phyloP scores from a whole-genome alignment of 768 basidiomycete genomes.

The Lactifluus subvellereus region DNA sequence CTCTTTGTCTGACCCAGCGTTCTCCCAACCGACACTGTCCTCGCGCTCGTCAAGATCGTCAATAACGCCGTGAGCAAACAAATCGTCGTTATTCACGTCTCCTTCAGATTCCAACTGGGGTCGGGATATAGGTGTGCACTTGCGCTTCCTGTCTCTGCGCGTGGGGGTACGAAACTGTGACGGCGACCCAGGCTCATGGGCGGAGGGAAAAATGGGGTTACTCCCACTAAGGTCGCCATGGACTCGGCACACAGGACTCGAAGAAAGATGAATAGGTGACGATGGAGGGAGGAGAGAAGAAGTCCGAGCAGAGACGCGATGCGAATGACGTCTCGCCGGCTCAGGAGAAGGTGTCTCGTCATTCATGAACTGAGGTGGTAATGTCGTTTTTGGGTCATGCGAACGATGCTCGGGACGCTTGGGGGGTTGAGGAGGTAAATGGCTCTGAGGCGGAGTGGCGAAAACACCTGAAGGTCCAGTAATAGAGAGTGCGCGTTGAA shows the following conservation, averaged over 20 bases:
- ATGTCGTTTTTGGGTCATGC: conserved; percentile 11
- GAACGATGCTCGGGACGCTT: conserved; percentile 16
- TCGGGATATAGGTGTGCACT: conserved; percentile 10
- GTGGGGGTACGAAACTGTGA: conserved; percentile 22
- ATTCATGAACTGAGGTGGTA: conserved; percentile 8
- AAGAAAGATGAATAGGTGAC: conserved; percentile 15
- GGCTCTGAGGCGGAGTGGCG: conserved; percentile 18
- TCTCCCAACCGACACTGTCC: conserved; percentile 21
- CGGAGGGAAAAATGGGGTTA: conserved; percentile 3
- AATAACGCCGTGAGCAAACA: conserved; percentile 19
- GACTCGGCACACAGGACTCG: conserved; percentile 4
- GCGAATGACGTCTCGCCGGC: conserved; percentile 10
- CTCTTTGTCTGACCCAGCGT: conserved; percentile 23
- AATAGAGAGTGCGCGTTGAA: conserved; percentile 1
- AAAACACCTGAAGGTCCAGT: conserved; percentile 3
- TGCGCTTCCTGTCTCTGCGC: conserved; percentile 14
- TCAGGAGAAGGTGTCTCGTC: conserved; percentile 19
- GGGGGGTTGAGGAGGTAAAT: conserved; percentile 11
- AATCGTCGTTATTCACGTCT: conserved; percentile 15
- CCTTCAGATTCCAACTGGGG: conserved; percentile 9
- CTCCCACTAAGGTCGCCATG: not conserved
- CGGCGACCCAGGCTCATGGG: conserved; percentile 1
- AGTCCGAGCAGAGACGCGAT: not conserved
- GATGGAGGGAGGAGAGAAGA: conserved; percentile 15
- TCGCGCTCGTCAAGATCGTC: conserved; percentile 19